Conservation (phyloP, 352 stramenopile species). For the Phytophthora pisi region DNA sequence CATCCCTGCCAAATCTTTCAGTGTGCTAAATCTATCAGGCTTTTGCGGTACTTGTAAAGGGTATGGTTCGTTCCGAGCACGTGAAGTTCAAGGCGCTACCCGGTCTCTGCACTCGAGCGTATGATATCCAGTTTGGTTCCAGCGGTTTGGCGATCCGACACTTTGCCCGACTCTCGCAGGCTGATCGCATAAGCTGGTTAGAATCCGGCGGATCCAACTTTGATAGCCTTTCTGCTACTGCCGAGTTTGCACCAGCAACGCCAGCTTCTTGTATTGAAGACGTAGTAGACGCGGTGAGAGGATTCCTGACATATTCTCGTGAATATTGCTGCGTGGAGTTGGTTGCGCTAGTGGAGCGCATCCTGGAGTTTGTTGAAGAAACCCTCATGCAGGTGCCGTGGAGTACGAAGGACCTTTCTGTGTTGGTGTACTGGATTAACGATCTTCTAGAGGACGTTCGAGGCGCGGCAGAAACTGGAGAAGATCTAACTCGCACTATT, state of each 20-base stretch:
- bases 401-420: not conserved
- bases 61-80: not conserved
- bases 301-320: slow-evolving; percentile 2
- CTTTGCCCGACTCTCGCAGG: not conserved
- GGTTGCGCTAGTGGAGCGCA: not conserved
- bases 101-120: not conserved
- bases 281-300: not conserved
- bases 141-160: not conserved
- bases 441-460: slow-evolving; percentile 8
- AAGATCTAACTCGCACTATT: not conserved
- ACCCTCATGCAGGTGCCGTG: slow-evolving; percentile 1
- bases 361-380: slow-evolving; percentile 4
- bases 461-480: not conserved
- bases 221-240: slow-evolving; percentile 6
- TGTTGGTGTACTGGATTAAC: slow-evolving; percentile 6
- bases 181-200: not conserved
- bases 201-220: slow-evolving; percentile 5
- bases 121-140: slow-evolving; percentile 1
- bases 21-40: too few relatives aligned
- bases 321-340: slow-evolving; percentile 1
- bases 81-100: not conserved
- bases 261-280: not conserved
- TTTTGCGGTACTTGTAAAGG: not conserved
- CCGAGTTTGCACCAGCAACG: slow-evolving; percentile 1
- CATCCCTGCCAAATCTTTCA: too few relatives aligned